Percentiles rank a stretch among this genome's conserved stretches.
These are phyloP conservation scores for Melastoma candidum DNA, from an alignment of 441 rosid genomes.

Conservation along the genomic window DNA sequence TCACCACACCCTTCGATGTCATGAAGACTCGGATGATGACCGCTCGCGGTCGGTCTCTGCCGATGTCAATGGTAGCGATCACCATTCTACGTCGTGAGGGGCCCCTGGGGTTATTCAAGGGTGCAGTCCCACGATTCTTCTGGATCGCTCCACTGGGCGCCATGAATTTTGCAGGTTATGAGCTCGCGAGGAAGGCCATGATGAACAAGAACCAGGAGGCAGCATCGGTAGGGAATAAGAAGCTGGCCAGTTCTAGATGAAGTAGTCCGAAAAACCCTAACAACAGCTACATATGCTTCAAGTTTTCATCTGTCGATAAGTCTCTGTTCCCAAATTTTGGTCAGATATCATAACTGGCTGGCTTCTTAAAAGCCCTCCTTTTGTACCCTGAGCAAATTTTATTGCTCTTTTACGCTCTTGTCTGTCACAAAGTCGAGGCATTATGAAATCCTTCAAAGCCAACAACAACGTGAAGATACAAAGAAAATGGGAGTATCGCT, in stretches of 20 bases:
- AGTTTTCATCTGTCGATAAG: constrained; percentile 33
- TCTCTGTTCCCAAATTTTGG: constrained; percentile 11
- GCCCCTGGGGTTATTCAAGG: constrained; percentile 87
- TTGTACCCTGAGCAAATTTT: background rate
- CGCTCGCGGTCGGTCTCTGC: constrained; percentile 61
- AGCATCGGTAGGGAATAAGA: constrained; percentile 21
- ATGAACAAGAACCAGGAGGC: constrained; percentile 44
- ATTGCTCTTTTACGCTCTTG: too few species aligned
- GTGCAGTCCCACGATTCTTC: constrained; percentile 90
- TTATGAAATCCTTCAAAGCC: constrained; percentile 2
- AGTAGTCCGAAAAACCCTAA: constrained; percentile 4
- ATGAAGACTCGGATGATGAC: constrained; percentile 99
- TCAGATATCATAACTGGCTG: constrained; percentile 8
- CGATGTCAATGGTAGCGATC: constrained; percentile 66
- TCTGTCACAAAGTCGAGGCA: background rate
- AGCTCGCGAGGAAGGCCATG: constrained; percentile 85
- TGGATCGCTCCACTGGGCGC: constrained; percentile 99
- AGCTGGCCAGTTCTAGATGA: constrained; percentile 29
- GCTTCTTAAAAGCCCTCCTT: background rate
- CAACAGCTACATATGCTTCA: constrained; percentile 12
- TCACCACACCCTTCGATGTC: constrained; percentile 92
- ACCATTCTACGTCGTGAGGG: constrained; percentile 80
- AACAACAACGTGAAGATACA: constrained; percentile 2
- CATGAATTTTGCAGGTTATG: constrained; percentile 99
- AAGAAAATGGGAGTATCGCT: constrained; percentile 1